Evolutionary conservation across 2,329 filamentous ascomycete genomes (phyloP).

Genomic region (Botrytis elliptica): DNA sequence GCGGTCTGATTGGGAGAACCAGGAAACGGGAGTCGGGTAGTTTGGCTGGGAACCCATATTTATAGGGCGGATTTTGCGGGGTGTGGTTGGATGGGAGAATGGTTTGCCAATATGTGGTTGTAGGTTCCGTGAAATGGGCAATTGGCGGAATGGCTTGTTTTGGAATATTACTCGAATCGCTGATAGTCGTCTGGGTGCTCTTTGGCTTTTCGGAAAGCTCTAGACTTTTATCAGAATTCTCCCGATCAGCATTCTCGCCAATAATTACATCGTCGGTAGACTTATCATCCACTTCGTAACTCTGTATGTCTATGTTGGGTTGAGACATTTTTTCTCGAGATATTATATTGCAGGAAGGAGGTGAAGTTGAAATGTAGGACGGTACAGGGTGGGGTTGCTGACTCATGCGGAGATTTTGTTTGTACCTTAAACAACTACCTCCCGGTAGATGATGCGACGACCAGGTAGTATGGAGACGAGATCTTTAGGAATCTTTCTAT

Average conservation of each 20-base stretch:
- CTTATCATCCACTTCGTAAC: accelerated
- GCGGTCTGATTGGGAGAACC: conserved; percentile 32
- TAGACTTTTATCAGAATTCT: neutral
- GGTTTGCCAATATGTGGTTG: conserved; percentile 35
- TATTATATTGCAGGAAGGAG: neutral
- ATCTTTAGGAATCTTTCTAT: neutral
- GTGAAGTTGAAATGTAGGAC: neutral
- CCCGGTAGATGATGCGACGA: neutral
- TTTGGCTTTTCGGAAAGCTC: neutral
- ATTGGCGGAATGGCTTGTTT: neutral
- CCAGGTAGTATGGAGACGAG: neutral
- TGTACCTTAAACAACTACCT: neutral
- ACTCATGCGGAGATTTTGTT: conserved; percentile 1
- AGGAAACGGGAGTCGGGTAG: conserved; percentile 31
- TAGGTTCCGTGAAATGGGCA: conserved; percentile 32
- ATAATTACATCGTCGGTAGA: neutral
- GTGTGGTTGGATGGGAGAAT: conserved; percentile 22
- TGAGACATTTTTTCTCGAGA: neutral
- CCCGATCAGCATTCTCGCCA: neutral
- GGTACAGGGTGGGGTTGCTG: conserved; percentile 9
- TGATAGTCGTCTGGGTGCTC: neutral
- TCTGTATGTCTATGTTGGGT: neutral
- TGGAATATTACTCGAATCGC: neutral
- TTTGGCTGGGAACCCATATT: conserved; percentile 29
- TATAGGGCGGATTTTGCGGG: conserved; percentile 24